Evolutionary conservation across 1,284 basidiomycete genomes (phyloP).

Genomic region (Cutaneotrichosporon cutaneum): DNA sequence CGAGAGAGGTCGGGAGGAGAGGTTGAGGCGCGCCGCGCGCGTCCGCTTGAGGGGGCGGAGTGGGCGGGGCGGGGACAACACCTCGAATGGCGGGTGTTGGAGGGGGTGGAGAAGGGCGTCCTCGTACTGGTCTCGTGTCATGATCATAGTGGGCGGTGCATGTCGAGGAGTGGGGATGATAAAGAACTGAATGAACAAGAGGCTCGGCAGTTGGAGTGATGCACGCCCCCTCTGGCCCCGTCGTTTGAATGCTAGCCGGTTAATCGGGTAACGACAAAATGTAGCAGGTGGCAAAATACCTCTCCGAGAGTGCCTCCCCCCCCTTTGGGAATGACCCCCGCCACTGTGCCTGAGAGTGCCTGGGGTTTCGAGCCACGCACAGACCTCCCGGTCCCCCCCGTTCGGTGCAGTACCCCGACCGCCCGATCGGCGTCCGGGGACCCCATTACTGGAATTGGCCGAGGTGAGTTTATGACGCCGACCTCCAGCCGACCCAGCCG

Average conservation of each 20-base stretch:
- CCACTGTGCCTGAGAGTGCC: too few relatives aligned
- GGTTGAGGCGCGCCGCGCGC: not conserved
- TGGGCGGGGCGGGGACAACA: not conserved
- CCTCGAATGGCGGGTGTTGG: not conserved
- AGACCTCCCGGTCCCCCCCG: too few relatives aligned
- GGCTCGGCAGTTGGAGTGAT: not conserved
- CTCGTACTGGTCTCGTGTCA: slow-evolving; percentile 4
- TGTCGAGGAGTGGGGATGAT: not conserved
- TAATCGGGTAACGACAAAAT: not conserved
- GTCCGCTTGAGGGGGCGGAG: slow-evolving; percentile 2
- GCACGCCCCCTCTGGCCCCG: not conserved
- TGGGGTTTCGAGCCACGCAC: too few relatives aligned
- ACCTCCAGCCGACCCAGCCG: not conserved
- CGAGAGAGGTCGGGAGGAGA: too few relatives aligned
- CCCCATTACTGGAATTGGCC: not conserved
- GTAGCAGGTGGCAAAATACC: too few relatives aligned
- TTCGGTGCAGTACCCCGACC: too few relatives aligned
- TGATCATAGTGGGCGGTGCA: slow-evolving; percentile 3
- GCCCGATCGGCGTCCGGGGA: not conserved
- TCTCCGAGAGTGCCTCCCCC: too few relatives aligned
- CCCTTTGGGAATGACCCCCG: too few relatives aligned
- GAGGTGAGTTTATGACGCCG: not conserved
- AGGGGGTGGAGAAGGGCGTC: slow-evolving; percentile 1
- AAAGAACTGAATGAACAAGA: not conserved
- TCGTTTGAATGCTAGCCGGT: not conserved